These are phyloP conservation scores for Exophiala sp. DNA, from an alignment of 2,329 filamentous ascomycete species.

Conservation along the genomic window DNA sequence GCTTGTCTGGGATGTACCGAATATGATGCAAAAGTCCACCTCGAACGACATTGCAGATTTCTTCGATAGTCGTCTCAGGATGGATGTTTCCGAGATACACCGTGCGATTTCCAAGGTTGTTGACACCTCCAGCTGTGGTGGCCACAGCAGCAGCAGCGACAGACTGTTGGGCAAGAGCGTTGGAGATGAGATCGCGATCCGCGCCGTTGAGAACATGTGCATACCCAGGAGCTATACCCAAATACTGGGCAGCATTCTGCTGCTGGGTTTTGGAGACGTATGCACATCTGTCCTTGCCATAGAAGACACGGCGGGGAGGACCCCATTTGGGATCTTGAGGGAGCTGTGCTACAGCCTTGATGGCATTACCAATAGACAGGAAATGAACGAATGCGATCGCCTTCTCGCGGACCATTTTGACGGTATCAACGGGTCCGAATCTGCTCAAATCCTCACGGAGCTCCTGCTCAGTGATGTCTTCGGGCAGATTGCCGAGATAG, in stretches of 20 bases:
- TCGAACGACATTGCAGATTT: conserved; percentile 98
- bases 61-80: conserved; percentile 96
- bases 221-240: conserved; percentile 94
- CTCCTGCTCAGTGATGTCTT: conserved; percentile 88
- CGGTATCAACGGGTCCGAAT: conserved; percentile 92
- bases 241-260: conserved; percentile 96
- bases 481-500: conserved; percentile 87
- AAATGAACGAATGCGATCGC: conserved; percentile 98
- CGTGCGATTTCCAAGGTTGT: conserved; percentile 94
- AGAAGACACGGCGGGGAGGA: conserved; percentile 90
- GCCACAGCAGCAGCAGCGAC: conserved; percentile 95
- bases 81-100: conserved; percentile 99
- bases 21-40: conserved; percentile 96
- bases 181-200: conserved; percentile 94
- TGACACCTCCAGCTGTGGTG: conserved; percentile 92
- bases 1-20: conserved; percentile 98
- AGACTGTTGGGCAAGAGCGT: conserved; percentile 92
- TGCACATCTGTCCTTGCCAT: conserved; percentile 96
- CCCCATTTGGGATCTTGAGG: conserved; percentile 98
- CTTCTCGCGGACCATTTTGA: conserved; percentile 98
- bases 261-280: conserved; percentile 99
- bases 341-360: conserved; percentile 95
- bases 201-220: conserved; percentile 94
- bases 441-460: conserved; percentile 91
- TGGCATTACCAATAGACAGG: conserved; percentile 92